Conservation (phyloP, 441 rosid species). For the Cnidoscolus chayamansa region DNA sequence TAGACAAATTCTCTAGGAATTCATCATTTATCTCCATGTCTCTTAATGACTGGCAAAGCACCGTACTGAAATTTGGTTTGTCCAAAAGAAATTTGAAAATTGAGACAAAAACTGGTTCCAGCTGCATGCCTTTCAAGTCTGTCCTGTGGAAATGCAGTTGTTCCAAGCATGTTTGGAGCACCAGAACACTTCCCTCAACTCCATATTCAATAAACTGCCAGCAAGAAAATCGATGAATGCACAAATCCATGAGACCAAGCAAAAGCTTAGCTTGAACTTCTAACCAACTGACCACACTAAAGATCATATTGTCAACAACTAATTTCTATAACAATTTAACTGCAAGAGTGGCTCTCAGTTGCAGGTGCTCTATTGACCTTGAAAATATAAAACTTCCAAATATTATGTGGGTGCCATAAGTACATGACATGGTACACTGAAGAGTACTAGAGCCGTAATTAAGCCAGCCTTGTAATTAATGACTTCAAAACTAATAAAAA, state of each 20-base stretch:
- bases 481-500: no score
- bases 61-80: conserved; percentile 57
- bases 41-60: conserved; percentile 59
- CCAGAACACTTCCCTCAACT: conserved; percentile 50
- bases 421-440: no score
- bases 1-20: conserved; percentile 51
- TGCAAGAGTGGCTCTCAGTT: no score
- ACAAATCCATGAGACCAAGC: neutral
- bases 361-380: no score
- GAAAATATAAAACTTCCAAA: no score
- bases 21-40: conserved; percentile 47
- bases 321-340: no score
- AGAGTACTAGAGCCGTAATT: no score
- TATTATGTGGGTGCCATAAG: no score
- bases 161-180: conserved; percentile 63
- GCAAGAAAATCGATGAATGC: neutral
- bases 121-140: conserved; percentile 41
- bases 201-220: conserved; percentile 70
- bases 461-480: no score
- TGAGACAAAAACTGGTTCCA: conserved; percentile 51
- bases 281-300: neutral
- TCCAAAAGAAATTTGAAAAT: conserved; percentile 56
- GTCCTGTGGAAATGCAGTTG: conserved; percentile 44
- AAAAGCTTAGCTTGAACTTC: neutral
- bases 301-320: neutral